Evolutionary conservation across 345 rosid species (phyloP).

Genomic region (Murraya paniculata): DNA sequence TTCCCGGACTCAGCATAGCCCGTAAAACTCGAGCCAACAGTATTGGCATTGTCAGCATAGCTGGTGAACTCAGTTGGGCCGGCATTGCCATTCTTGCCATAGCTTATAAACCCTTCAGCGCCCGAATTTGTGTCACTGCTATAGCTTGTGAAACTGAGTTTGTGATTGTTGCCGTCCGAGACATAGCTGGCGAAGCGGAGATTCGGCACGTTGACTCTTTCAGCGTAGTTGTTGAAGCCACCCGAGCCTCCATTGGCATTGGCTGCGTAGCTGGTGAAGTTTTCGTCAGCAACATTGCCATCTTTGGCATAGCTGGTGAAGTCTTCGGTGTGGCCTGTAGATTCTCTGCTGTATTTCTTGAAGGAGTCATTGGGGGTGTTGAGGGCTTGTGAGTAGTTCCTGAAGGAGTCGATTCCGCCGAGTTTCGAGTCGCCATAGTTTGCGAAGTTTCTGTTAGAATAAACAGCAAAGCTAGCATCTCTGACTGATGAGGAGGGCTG

Average conservation of each 20-base stretch:
- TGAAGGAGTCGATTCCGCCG: constrained; percentile 51
- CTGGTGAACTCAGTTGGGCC: constrained; percentile 42
- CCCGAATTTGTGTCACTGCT: constrained; percentile 47
- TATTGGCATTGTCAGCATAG: constrained; percentile 48
- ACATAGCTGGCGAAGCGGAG: constrained; percentile 43
- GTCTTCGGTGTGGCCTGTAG: constrained; percentile 33
- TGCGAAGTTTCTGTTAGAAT: constrained; percentile 40
- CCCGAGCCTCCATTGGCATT: constrained; percentile 54
- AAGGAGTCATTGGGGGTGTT: constrained; percentile 39
- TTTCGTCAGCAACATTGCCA: constrained; percentile 48
- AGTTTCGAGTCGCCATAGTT: constrained; percentile 37
- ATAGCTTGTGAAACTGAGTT: constrained; percentile 47
- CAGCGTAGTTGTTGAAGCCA: constrained; percentile 44
- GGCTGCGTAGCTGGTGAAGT: constrained; percentile 58
- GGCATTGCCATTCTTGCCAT: constrained; percentile 56
- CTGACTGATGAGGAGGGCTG: not conserved
- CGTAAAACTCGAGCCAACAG: constrained; percentile 46
- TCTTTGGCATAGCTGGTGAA: constrained; percentile 47
- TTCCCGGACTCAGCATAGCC: constrained; percentile 52
- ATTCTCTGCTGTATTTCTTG: constrained; percentile 44
- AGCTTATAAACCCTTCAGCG: constrained; percentile 40
- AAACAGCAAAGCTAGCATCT: constrained; percentile 48
- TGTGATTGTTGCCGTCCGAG: constrained; percentile 36
- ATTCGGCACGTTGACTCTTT: constrained; percentile 50
- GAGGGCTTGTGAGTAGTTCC: constrained; percentile 48